Evolutionary conservation across 1,284 basidiomycete genomes (phyloP).

Genomic region (Trametes polyzona): DNA sequence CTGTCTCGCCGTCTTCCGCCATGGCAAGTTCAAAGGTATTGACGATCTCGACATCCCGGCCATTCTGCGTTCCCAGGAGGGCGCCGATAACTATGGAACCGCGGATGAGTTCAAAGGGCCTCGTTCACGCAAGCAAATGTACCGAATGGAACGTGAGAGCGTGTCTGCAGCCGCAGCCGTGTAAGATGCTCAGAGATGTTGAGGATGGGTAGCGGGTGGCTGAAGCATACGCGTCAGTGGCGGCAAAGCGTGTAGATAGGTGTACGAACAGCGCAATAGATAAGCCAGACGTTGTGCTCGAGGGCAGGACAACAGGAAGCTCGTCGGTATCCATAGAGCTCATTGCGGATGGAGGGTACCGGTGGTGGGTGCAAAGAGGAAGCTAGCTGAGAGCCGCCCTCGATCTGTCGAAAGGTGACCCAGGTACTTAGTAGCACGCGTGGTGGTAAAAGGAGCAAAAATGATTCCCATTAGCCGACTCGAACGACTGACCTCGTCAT

Average conservation of each 20-base stretch:
- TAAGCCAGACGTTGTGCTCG: constrained; percentile 69
- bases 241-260: neutral
- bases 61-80: constrained; percentile 92
- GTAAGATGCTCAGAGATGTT: constrained; percentile 97
- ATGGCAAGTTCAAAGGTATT: constrained; percentile 93
- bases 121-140: constrained; percentile 23
- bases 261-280: constrained; percentile 73
- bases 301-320: constrained; percentile 69
- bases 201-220: constrained; percentile 94
- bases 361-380: no score
- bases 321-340: constrained; percentile 80
- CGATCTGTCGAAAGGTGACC: neutral
- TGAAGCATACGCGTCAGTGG: constrained; percentile 38
- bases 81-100: constrained; percentile 79
- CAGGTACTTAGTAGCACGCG: neutral
- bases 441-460: neutral
- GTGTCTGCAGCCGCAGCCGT: constrained; percentile 77
- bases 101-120: neutral
- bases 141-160: constrained; percentile 68
- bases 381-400: no score
- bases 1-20: constrained; percentile 52
- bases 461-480: constrained; percentile 52
- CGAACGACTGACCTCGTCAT: constrained; percentile 58
- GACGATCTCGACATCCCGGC: constrained; percentile 93
- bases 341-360: constrained; percentile 44